These are phyloP conservation scores for Sparassis latifolia DNA, from an alignment of 1,284 basidiomycete species.

Conservation along the genomic window DNA sequence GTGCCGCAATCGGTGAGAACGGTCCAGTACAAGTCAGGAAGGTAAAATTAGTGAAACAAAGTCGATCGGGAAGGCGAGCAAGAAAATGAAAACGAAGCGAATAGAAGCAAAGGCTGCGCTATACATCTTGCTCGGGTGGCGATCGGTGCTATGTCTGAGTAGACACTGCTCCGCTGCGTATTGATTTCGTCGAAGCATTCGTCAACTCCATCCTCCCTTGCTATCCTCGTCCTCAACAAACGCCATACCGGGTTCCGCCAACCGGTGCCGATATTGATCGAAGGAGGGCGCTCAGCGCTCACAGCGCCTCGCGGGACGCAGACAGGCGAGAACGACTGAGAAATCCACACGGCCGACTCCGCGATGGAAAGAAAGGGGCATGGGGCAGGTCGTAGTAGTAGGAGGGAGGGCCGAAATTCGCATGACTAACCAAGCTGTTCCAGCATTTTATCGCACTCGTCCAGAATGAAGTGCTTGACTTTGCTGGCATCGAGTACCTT, in stretches of 20 bases:
- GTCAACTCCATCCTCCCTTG: conserved; percentile 9
- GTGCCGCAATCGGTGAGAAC: conserved; percentile 52
- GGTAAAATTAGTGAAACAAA: conserved; percentile 32
- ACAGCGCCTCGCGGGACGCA: conserved; percentile 43
- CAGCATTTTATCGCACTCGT: conserved; percentile 99
- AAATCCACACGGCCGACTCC: conserved; percentile 27
- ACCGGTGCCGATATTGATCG: conserved; percentile 25
- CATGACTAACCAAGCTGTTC: conserved; percentile 99
- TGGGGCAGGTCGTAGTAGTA: conserved; percentile 18
- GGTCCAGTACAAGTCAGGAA: conserved; percentile 40
- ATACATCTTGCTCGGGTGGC: conserved; percentile 8
- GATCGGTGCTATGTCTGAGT: conserved; percentile 6
- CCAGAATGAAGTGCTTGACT: conserved; percentile 98
- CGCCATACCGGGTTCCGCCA: conserved; percentile 13
- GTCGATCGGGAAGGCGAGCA: conserved; percentile 8
- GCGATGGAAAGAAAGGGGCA: conserved; percentile 26
- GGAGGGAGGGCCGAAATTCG: conserved; percentile 40
- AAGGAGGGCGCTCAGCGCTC: conserved; percentile 33
- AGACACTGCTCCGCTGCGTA: conserved; percentile 8
- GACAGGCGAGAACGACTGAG: conserved; percentile 44
- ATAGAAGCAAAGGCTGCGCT: conserved; percentile 8
- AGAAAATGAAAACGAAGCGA: conserved; percentile 11
- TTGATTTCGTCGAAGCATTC: conserved; percentile 10
- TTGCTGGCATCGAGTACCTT: conserved; percentile 90
- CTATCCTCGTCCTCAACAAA: conserved; percentile 14